Evolutionary conservation across 2,329 filamentous ascomycete genomes (phyloP).

Genomic region (Pseudonectria foliicola): DNA sequence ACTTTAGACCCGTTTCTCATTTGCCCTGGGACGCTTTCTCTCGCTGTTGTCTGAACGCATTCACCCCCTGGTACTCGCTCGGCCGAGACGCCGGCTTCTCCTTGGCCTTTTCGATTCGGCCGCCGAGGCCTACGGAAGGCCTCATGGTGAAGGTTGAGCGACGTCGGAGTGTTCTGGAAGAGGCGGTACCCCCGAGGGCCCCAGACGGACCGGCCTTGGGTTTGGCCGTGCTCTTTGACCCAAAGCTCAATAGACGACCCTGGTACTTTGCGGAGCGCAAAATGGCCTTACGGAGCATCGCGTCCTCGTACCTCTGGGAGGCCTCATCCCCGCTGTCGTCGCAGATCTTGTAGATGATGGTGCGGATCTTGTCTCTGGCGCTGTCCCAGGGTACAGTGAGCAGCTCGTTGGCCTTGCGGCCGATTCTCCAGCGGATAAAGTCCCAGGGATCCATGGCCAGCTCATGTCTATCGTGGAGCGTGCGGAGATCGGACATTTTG

Average conservation of each 20-base stretch:
- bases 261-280: slow-evolving; percentile 20
- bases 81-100: slow-evolving; percentile 2
- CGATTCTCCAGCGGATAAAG: slow-evolving; percentile 31
- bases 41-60: slow-evolving; percentile 16
- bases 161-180: neutral
- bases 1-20: neutral
- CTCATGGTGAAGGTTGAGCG: neutral
- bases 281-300: slow-evolving; percentile 21
- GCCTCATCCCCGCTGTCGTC: slow-evolving; percentile 1
- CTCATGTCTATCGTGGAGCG: slow-evolving; percentile 16
- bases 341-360: slow-evolving; percentile 10
- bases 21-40: neutral
- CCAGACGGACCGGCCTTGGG: neutral
- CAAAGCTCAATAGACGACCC: slow-evolving; percentile 13
- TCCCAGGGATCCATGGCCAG: slow-evolving; percentile 31
- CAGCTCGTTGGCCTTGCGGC: slow-evolving; percentile 9
- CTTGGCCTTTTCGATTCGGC: slow-evolving; percentile 3
- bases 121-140: neutral
- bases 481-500: slow-evolving; percentile 25
- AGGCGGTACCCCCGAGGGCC: too few relatives aligned
- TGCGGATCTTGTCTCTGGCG: slow-evolving; percentile 6
- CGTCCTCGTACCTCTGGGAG: slow-evolving; percentile 16
- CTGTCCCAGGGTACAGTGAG: slow-evolving; percentile 5
- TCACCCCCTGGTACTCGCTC: slow-evolving; percentile 19
- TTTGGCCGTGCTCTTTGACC: slow-evolving; percentile 7